Evolutionary conservation across 2,329 filamentous ascomycete species (phyloP).

Genomic region (Aspergillus brasiliensis): DNA sequence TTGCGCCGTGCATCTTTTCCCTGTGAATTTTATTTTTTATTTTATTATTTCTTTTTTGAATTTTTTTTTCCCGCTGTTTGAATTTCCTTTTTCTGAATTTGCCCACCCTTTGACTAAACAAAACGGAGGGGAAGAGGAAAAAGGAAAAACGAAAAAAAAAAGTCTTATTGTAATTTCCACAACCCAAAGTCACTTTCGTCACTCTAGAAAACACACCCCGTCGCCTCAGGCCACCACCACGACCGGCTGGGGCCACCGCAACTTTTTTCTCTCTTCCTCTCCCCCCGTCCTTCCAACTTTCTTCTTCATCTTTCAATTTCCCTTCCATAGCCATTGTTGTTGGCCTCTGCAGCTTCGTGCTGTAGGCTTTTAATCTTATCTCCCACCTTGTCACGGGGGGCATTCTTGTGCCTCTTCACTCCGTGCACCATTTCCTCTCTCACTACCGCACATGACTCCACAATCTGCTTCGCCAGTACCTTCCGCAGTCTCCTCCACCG

Average conservation of each 20-base stretch:
- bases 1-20: constrained; percentile 14
- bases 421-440: constrained; percentile 22
- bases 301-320: constrained; percentile 8
- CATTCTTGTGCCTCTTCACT: constrained; percentile 25
- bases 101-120: background rate
- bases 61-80: constrained; percentile 9
- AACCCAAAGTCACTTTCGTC: constrained; percentile 24
- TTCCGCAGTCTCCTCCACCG: constrained; percentile 46
- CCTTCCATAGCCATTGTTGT: constrained; percentile 15
- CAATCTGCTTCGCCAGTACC: constrained; percentile 45
- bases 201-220: constrained; percentile 7
- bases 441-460: constrained; percentile 45
- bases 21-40: constrained; percentile 4
- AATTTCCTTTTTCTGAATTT: constrained; percentile 10
- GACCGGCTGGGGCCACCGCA: constrained; percentile 19
- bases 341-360: constrained; percentile 29
- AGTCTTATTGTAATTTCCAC: constrained; percentile 6
- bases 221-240: constrained; percentile 29
- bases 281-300: constrained; percentile 1
- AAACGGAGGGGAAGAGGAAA: no score
- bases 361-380: constrained; percentile 24
- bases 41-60: constrained; percentile 10
- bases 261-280: constrained; percentile 18
- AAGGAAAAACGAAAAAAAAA: background rate
- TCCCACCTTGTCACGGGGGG: constrained; percentile 23